phyloP scores from a whole-genome alignment of 176 grass and related monocot genomes.

The Lolium multiflorum region DNA sequence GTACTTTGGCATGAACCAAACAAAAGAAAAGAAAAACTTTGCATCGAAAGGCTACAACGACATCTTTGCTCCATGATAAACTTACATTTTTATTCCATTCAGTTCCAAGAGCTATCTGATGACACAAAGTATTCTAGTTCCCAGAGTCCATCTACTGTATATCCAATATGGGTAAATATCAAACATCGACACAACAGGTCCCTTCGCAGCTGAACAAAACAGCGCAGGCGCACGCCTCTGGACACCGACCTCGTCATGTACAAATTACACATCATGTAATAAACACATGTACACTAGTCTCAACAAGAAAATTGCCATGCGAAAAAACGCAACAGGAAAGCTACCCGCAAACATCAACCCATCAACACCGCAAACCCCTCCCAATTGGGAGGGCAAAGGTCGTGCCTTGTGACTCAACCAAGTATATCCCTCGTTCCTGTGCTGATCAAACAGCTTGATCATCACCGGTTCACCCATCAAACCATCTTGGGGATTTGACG shows the following conservation, averaged over 20 bases:
- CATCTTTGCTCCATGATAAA: neutral
- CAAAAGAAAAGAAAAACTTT: too few relatives aligned
- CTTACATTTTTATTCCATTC: slow-evolving; percentile 44
- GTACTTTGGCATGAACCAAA: neutral
- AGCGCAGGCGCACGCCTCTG: slow-evolving; percentile 31
- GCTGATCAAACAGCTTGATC: slow-evolving; percentile 37
- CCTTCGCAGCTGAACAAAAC: slow-evolving; percentile 39
- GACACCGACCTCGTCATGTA: slow-evolving; percentile 49
- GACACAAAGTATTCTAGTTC: slow-evolving; percentile 22
- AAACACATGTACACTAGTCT: slow-evolving; percentile 60
- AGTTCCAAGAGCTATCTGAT: slow-evolving; percentile 13
- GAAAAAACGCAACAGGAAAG: slow-evolving; percentile 40
- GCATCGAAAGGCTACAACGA: neutral
- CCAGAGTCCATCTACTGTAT: slow-evolving; percentile 37
- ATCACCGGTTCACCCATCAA: neutral
- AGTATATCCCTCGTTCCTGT: slow-evolving; percentile 38
- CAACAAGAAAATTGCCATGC: slow-evolving; percentile 39
- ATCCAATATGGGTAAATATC: slow-evolving; percentile 33
- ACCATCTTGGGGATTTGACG: neutral
- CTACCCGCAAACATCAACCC: slow-evolving; percentile 37
- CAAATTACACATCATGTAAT: slow-evolving; percentile 64
- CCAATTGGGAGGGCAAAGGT: slow-evolving; percentile 11
- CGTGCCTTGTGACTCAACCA: slow-evolving; percentile 43
- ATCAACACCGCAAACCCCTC: slow-evolving; percentile 11
- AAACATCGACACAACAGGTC: slow-evolving; percentile 29